Conservation (phyloP, 2,329 filamentous ascomycete species). For the Gyromitra esculenta region DNA sequence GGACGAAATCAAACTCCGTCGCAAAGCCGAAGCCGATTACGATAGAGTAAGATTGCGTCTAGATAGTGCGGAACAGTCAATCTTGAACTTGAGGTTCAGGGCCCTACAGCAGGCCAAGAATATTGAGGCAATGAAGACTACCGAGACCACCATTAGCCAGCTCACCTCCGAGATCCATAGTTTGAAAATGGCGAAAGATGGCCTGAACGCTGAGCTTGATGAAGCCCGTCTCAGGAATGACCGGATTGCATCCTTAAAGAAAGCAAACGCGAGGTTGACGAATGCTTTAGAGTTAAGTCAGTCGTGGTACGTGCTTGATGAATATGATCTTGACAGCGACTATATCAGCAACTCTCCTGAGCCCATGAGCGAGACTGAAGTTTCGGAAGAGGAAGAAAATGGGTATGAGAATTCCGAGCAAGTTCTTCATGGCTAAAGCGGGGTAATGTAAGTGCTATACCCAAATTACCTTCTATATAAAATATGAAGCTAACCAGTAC, state of each 20-base stretch:
- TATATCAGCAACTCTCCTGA: too few relatives aligned
- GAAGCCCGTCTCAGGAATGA: too few relatives aligned
- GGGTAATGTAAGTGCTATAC: not conserved
- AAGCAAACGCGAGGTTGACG: not conserved
- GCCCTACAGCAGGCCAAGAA: not conserved
- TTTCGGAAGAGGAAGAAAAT: not conserved
- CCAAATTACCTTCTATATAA: not conserved
- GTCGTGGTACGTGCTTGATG: not conserved
- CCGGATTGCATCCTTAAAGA: not conserved
- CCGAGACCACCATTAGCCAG: not conserved
- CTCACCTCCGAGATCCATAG: not conserved
- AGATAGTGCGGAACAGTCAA: too few relatives aligned
- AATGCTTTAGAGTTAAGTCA: not conserved
- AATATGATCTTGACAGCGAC: too few relatives aligned
- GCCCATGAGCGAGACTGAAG: not conserved
- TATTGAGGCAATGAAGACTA: not conserved
- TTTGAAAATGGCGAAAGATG: too few relatives aligned
- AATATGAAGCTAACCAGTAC: not conserved
- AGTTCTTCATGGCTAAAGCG: not conserved
- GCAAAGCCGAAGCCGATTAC: not conserved
- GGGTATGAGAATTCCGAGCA: not conserved
- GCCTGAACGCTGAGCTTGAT: too few relatives aligned
- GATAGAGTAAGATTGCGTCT: not conserved
- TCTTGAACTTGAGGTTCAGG: not conserved
- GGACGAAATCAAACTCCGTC: not conserved